Base-by-base conservation (phyloP, 2,329 filamentous ascomycete genomes). In the Alternaria arborescens region DNA sequence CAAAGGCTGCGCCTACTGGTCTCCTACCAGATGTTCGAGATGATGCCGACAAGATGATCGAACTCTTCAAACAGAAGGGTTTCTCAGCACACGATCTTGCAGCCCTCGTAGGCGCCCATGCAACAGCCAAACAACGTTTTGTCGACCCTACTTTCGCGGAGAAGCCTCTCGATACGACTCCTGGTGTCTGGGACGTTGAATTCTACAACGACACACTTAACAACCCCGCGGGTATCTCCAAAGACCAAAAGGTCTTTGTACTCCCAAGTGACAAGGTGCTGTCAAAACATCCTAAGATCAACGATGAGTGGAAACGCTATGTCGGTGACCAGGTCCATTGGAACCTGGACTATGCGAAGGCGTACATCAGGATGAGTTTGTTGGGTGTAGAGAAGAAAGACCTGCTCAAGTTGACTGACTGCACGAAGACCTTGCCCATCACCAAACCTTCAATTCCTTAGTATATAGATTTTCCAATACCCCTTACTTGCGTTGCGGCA, bases 21-120 rank as follows among this genome's bases (percentile, higher is more conserved):
- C 78, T 82, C 36, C 79, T 87, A 8, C 85, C 86, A 0, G 69
- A 77, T 32, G 77, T 79, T 0, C 75, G 78, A 43, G 77, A 78
- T 46, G 58, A 74, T 16, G 81, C 82, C 22, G 74, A 82, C 32
- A 75, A 72, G 12, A 75, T 86, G 41, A 78, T 86, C 55, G 64
- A 75, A 4, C 76, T 85, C 8, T 87, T 86, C 71, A 60, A 68
- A 30, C 79, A 79, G 62, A 86, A 87, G 74, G 84, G 84, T 3
- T 83, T 87, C 74, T 75, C 73, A 8, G 73, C 83, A 1, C 72
- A 74, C 28, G 85, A 86, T 53, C 79, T 87, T 4, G 81, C 84
- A 2, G 85, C 86, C 1, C 81, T 88, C 1, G 67, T 87, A 3
- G 86, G 86, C 54, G 85, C 86, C 0, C 86, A 88, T 71, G 82